These are phyloP conservation scores for Vigna angularis DNA, from an alignment of 306 rosid genomes.

Conservation along the genomic window DNA sequence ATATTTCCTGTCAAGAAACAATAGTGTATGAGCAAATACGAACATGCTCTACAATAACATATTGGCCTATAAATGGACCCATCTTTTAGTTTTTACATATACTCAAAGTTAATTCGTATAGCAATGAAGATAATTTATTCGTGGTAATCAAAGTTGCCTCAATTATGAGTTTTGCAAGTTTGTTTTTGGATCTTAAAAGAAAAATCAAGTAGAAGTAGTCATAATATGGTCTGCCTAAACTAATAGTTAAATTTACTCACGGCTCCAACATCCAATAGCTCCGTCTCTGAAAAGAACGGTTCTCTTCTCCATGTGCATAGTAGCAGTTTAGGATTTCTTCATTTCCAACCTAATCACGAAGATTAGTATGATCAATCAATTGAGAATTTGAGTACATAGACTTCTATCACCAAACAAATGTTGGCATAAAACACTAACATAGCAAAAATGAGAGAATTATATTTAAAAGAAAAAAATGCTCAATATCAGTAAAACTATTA, in stretches of 20 bases:
- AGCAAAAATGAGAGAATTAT: constrained; percentile 31
- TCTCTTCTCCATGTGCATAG: constrained; percentile 96
- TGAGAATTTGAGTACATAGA: constrained; percentile 32
- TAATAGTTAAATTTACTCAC: constrained; percentile 64
- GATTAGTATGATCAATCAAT: constrained; percentile 40
- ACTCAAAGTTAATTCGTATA: constrained; percentile 9
- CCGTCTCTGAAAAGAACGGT: constrained; percentile 88
- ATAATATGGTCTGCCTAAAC: constrained; percentile 28
- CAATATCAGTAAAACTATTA: constrained; percentile 29
- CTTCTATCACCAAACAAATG: constrained; percentile 35
- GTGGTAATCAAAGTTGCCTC: constrained; percentile 17
- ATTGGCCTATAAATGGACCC: not conserved
- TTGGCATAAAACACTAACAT: constrained; percentile 10
- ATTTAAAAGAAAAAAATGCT: constrained; percentile 1
- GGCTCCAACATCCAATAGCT: constrained; percentile 96
- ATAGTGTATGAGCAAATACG: constrained; percentile 41
- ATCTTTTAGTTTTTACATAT: not conserved
- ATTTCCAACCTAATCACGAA: constrained; percentile 82
- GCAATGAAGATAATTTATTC: constrained; percentile 38
- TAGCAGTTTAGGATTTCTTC: constrained; percentile 89
- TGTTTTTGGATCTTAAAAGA: constrained; percentile 2
- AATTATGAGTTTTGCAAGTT: constrained; percentile 7
- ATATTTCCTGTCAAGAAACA: constrained; percentile 70
- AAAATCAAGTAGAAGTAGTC: constrained; percentile 26
- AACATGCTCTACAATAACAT: constrained; percentile 8